Percentiles rank a stretch among this genome's conserved stretches.
phyloP scores from a whole-genome alignment of 202 grass and related monocot genomes.

The Cymbopogon flexuosus region DNA sequence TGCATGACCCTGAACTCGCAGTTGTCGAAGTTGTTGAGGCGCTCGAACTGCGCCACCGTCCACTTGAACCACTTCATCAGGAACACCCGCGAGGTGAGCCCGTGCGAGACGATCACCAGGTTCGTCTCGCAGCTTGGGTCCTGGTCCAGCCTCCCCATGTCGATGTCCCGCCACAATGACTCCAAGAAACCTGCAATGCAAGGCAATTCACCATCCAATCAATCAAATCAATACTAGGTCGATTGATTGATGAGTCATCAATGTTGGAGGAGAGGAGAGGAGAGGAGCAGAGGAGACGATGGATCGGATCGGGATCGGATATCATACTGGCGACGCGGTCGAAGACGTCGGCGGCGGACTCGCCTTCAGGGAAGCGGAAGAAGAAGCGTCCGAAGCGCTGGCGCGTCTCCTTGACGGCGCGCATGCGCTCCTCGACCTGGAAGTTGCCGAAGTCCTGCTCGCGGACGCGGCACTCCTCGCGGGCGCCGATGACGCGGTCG shows the following conservation, averaged over 20 bases:
- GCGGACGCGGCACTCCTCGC: slow-evolving; percentile 92
- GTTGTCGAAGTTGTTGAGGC: slow-evolving; percentile 84
- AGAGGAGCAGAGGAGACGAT: too few species aligned
- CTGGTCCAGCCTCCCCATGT: slow-evolving; percentile 68
- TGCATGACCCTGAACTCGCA: slow-evolving; percentile 93
- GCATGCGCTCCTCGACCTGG: slow-evolving; percentile 93
- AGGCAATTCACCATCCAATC: too few species aligned
- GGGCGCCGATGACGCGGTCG: slow-evolving; percentile 73
- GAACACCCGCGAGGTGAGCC: slow-evolving; percentile 81
- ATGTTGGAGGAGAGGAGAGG: too few species aligned
- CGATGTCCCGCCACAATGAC: slow-evolving; percentile 93
- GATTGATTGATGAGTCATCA: background rate
- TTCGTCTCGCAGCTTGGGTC: slow-evolving; percentile 61
- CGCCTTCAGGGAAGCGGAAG: slow-evolving; percentile 96
- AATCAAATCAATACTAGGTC: background rate
- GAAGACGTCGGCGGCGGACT: slow-evolving; percentile 94
- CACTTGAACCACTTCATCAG: slow-evolving; percentile 99
- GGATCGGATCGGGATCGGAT: background rate
- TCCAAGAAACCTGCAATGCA: slow-evolving; percentile 74
- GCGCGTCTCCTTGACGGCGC: slow-evolving; percentile 69
- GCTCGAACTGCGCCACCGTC: slow-evolving; percentile 93
- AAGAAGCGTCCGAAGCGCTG: slow-evolving; percentile 89
- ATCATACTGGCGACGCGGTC: slow-evolving; percentile 82
- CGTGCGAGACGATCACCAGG: slow-evolving; percentile 87
- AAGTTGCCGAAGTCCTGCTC: slow-evolving; percentile 99